phyloP scores from a whole-genome alignment of 164 flowering plant species.

The Umbellularia californica region DNA sequence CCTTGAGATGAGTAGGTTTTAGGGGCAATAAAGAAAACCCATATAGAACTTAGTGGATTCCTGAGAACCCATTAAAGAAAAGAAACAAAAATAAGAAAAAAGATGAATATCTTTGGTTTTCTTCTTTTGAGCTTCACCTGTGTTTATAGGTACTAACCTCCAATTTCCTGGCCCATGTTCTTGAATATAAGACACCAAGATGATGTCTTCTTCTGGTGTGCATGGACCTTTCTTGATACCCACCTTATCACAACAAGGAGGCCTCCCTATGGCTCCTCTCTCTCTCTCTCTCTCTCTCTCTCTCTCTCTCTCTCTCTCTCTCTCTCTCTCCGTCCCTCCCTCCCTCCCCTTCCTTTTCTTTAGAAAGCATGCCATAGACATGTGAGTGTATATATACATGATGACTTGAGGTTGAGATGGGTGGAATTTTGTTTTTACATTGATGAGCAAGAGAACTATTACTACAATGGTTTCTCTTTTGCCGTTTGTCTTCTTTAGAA shows the following conservation, averaged over 20 bases:
- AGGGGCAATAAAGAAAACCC: neutral
- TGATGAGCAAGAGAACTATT: too few species aligned
- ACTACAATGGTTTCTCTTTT: neutral
- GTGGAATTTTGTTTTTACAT: too few species aligned
- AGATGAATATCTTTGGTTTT: neutral
- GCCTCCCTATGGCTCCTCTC: constrained; percentile 53
- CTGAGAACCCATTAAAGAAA: neutral
- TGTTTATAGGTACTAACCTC: constrained; percentile 39
- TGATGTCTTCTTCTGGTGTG: constrained; percentile 82
- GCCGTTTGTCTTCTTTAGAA: too few species aligned
- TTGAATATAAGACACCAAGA: constrained; percentile 60
- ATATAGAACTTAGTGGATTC: neutral
- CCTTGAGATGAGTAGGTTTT: too few species aligned
- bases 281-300: constrained; percentile 11
- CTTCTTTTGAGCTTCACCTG: constrained; percentile 16
- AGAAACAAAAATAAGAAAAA: neutral
- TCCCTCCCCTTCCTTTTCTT: neutral
- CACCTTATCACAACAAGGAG: constrained; percentile 76
- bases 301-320: too few species aligned
- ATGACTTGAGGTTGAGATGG: too few species aligned
- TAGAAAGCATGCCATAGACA: too few species aligned
- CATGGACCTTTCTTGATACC: constrained; percentile 96
- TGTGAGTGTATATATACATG: too few species aligned
- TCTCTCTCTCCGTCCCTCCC: neutral
- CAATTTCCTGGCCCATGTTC: constrained; percentile 54